These are phyloP conservation scores for Euclidium syriacum DNA, from an alignment of 345 rosid genomes.

Conservation along the genomic window DNA sequence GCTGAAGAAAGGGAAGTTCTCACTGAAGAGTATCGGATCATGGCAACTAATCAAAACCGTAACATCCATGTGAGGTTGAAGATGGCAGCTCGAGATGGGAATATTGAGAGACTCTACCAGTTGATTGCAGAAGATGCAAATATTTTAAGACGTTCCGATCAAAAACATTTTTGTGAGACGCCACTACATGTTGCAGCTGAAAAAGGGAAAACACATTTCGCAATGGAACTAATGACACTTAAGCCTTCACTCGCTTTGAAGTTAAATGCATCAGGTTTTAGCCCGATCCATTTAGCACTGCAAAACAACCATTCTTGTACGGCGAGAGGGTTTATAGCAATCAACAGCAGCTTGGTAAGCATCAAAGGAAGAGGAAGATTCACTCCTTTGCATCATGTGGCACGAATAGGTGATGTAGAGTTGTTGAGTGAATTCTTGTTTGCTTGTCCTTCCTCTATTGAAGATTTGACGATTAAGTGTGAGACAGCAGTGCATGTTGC, in stretches of 20 bases:
- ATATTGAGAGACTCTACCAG: conserved; percentile 5
- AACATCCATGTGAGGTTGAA: conserved; percentile 10
- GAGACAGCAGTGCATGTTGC: conserved; percentile 36
- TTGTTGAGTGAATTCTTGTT: conserved; percentile 14
- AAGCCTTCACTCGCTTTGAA: conserved; percentile 30
- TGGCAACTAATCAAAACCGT: too few species aligned
- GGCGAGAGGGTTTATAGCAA: conserved; percentile 19
- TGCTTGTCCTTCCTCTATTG: conserved; percentile 26
- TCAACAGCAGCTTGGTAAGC: conserved; percentile 16
- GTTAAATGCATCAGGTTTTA: conserved; percentile 25
- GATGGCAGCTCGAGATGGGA: conserved; percentile 17
- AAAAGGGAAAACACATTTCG: conserved; percentile 18
- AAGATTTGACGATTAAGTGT: conserved; percentile 27
- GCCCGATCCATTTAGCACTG: conserved; percentile 33
- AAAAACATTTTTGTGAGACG: conserved; percentile 21
- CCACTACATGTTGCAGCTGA: conserved; percentile 36
- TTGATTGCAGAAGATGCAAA: conserved; percentile 18
- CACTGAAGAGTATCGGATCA: too few species aligned
- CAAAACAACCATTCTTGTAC: background rate
- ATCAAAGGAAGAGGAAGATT: conserved; percentile 28
- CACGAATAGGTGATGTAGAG: background rate
- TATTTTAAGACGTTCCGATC: conserved; percentile 9
- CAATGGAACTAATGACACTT: conserved; percentile 25
- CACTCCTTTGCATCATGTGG: conserved; percentile 34
- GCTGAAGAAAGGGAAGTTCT: too few species aligned